phyloP scores from a whole-genome alignment of 345 rosid genomes.

The Leavenworthia alabamica region DNA sequence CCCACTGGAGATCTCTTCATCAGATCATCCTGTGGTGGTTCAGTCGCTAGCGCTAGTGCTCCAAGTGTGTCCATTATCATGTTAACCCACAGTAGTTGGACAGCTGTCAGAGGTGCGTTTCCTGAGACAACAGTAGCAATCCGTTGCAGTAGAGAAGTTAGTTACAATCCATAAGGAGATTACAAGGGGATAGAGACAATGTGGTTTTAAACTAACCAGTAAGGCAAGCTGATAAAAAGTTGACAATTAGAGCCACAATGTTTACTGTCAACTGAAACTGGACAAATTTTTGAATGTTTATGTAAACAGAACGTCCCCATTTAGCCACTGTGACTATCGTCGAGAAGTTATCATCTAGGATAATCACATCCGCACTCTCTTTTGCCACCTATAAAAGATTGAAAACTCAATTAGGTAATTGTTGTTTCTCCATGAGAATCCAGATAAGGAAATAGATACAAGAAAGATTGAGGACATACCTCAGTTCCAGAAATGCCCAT shows the following conservation, averaged over 20 bases:
- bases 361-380: constrained; percentile 86
- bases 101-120: constrained; percentile 72
- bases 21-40: constrained; percentile 68
- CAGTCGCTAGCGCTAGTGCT: constrained; percentile 85
- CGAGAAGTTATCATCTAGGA: constrained; percentile 79
- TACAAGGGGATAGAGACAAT: neutral
- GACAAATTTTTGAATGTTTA: constrained; percentile 83
- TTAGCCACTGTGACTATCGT: constrained; percentile 73
- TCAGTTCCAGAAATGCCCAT: constrained; percentile 91
- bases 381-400: constrained; percentile 61
- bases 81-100: constrained; percentile 88
- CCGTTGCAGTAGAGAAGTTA: neutral
- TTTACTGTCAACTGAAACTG: constrained; percentile 93
- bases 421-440: neutral
- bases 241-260: constrained; percentile 73
- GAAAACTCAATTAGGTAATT: neutral
- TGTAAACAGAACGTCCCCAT: constrained; percentile 88
- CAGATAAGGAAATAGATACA: neutral
- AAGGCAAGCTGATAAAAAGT: constrained; percentile 84
- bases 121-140: constrained; percentile 34
- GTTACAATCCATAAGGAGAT: constrained; percentile 1
- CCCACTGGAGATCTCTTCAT: constrained; percentile 70
- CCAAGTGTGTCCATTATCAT: constrained; percentile 90
- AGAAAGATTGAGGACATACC: constrained; percentile 30
- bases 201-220: constrained; percentile 46